Percentiles rank a stretch among this genome's conserved stretches.
phyloP scores from a whole-genome alignment of 345 rosid species.

The Dipteronia sinensis region DNA sequence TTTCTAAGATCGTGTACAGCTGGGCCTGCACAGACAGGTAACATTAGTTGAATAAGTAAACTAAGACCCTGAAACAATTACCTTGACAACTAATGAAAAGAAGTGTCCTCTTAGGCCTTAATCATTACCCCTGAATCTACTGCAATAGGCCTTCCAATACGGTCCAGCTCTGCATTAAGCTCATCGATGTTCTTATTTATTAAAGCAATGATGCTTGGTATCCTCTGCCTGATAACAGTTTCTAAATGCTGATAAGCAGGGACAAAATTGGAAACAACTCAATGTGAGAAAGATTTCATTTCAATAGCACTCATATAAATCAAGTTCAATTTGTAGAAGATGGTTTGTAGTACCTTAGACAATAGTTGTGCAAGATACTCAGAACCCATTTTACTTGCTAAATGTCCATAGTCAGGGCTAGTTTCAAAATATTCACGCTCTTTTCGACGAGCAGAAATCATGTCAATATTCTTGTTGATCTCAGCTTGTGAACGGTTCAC shows the following conservation, averaged over 20 bases:
- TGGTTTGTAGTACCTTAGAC: slow-evolving; percentile 56
- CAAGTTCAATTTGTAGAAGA: not conserved
- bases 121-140: slow-evolving; percentile 96
- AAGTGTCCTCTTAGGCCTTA: slow-evolving; percentile 15
- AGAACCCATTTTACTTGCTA: slow-evolving; percentile 93
- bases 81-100: slow-evolving; percentile 19
- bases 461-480: slow-evolving; percentile 94
- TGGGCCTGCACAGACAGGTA: slow-evolving; percentile 66
- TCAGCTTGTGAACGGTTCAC: slow-evolving; percentile 99
- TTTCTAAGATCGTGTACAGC: slow-evolving; percentile 88
- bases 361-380: slow-evolving; percentile 95
- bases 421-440: slow-evolving; percentile 96
- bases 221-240: slow-evolving; percentile 89
- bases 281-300: not conserved
- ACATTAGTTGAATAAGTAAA: slow-evolving; percentile 23
- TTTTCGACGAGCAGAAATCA: slow-evolving; percentile 87
- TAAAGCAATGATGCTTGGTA: slow-evolving; percentile 94
- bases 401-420: slow-evolving; percentile 96
- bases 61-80: slow-evolving; percentile 2
- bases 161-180: slow-evolving; percentile 96
- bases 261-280: slow-evolving; percentile 20
- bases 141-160: slow-evolving; percentile 94
- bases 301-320: not conserved
- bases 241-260: slow-evolving; percentile 71
- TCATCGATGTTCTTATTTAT: slow-evolving; percentile 96